phyloP scores from a whole-genome alignment of 257 asterid genomes.

The Penstemon barbatus region DNA sequence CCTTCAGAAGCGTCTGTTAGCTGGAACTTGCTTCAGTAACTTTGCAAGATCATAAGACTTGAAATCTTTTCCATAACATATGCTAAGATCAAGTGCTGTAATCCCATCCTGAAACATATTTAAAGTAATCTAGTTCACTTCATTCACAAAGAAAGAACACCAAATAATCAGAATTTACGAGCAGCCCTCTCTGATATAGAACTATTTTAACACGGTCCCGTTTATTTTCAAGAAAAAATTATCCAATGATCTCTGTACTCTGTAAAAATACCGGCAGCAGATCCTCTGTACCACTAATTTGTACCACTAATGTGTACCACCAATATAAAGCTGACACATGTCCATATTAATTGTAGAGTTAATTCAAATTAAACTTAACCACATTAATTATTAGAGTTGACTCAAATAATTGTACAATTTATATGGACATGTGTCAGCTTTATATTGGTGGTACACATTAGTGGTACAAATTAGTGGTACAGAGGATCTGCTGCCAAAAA shows the following conservation, averaged over 20 bases:
- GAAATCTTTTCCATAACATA: constrained; percentile 92
- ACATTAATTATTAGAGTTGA: too few relatives aligned
- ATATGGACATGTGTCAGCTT: too few relatives aligned
- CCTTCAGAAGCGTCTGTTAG: constrained; percentile 45
- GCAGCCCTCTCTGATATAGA: background rate
- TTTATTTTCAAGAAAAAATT: background rate
- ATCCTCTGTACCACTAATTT: too few relatives aligned
- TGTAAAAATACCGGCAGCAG: constrained; percentile 53
- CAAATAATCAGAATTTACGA: background rate
- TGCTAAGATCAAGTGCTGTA: constrained; percentile 69
- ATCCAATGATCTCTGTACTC: background rate
- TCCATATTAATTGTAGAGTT: too few relatives aligned
- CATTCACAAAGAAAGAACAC: background rate
- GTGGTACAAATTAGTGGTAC: too few relatives aligned
- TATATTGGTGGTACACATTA: too few relatives aligned
- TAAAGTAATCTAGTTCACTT: background rate
- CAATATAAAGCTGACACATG: too few relatives aligned
- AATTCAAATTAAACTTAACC: too few relatives aligned
- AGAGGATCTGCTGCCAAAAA: too few relatives aligned
- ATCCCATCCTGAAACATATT: constrained; percentile 57
- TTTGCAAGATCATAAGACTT: constrained; percentile 88
- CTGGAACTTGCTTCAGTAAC: constrained; percentile 76
- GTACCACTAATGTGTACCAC: too few relatives aligned
- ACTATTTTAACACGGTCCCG: background rate
- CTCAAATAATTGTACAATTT: too few relatives aligned